Base-by-base conservation (phyloP, 2,329 filamentous ascomycete species). In the Sporothrix variecibatus region DNA sequence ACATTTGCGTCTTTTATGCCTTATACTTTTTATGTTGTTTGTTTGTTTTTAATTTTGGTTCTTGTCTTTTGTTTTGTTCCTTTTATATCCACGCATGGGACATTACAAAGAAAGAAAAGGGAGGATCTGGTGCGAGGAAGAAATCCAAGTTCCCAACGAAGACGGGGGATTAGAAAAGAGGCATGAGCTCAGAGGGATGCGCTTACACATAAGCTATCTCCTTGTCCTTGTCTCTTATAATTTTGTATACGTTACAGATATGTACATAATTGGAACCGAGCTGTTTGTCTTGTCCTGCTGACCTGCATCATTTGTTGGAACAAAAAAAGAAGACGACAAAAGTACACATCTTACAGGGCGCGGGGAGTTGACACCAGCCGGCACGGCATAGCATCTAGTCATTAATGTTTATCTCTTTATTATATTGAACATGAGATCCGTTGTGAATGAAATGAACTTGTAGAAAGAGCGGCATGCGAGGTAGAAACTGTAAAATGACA, bases 171-270 rank as follows among this genome's bases (percentile, higher is more conserved):
- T 62, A 62, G 31, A 65, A 20, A n/a, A 11, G 38, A 9, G 38
- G 23, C 62, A n/a, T 40, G 31, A n/a, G 31, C 6, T 38, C 4
- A 28, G 38, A 67, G 40, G 12, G 60, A 12, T 12, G 34, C 62
- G 20, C 8, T 34, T 9, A 12, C 4, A 4, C 2, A 8, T 8
- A 26, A 51, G 46, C 46, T 51, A 17, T 20, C 23, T 31, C 38
- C 15, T 38, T 46, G 38, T 26, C 38, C 38, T 23, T 46, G 34
- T 23, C 51, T 58, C 68, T 46, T 34, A 31, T 60, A 28, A 60
- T 74, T 71, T 67, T 67, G 46, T 74, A 58, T 71, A 73, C 72
- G 23, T 40, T 46, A 46, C 46, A 62, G 23, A 67, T 15, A 56
- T 74, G 58, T 71, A 71, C 58, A 74, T 71, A 67, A 34, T 58